Evolutionary conservation across 192 early-diverging fungal species (phyloP), one percentile per base, ranked within the genome.

Genomic region (Backusella westeae): DNA sequence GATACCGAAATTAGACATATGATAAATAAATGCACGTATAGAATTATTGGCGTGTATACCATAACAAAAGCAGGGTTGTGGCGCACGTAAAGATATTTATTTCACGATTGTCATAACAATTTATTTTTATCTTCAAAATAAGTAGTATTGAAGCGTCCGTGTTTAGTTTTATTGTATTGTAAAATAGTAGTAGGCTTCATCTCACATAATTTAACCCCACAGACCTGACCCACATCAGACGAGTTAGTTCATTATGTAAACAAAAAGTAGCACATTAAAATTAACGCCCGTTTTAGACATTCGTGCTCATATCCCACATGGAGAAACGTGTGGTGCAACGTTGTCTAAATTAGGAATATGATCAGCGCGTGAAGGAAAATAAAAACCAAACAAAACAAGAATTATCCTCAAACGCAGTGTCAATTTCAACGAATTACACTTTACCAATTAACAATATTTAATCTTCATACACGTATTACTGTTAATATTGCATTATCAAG

Each of bases 291-390:
- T 63, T 63, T 63, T 63, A 63, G 56, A 63, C 23, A 63, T 63
- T 63, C 56, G 56, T 63, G 56, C 56, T 29, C 56, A 63, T 63
- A 63, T 29, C 56, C 56, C 56, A 63, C 56, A 63, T 63, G 56
- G 56, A 63, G 56, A 63, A 63, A 3, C 56, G 56, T 29, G 56
- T 63, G 14, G 56, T 63, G 23, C 56, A 63, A 29, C 21, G 26
- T 63, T 26, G 26, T 63, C 56, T 26, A 63, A 63, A 63, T 63
- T 63, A 63, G 56, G 56, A 63, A 63, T 63, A 63, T 63, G 56
- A 63, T 63, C 56, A 63, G 56, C 56, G 56, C 26, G 56, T 63
- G 56, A 23, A 63, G 12, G 12, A 29, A 26, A 29, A 29, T 21
- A 21, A 49, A 49, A n/a, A 4, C 46, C 6, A n/a, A 63, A 29